Evolutionary conservation across 306 rosid species (phyloP).

Genomic region (Aeschynomene evenia): DNA sequence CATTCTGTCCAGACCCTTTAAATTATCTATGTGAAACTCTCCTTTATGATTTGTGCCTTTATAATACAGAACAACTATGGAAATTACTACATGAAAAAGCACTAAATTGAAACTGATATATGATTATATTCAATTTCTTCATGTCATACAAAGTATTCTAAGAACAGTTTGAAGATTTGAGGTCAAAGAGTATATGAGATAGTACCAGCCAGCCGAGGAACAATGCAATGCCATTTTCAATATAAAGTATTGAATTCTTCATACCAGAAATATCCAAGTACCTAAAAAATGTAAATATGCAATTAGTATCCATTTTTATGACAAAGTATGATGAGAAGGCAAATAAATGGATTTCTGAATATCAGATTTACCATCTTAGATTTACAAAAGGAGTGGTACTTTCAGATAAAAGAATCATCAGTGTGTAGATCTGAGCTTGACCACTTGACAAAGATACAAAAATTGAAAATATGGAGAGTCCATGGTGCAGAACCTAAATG

Average conservation of each 20-base stretch:
- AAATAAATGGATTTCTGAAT: conserved; percentile 1
- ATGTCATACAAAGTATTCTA: not conserved
- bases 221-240: conserved; percentile 60
- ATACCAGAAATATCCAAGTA: conserved; percentile 68
- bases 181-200: conserved; percentile 35
- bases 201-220: conserved; percentile 81
- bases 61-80: not conserved
- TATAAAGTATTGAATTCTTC: conserved; percentile 56
- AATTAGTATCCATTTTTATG: not conserved
- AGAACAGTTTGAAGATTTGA: not conserved
- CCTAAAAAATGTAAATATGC: conserved; percentile 44
- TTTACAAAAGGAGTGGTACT: conserved; percentile 75
- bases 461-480: conserved; percentile 64
- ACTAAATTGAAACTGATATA: conserved; percentile 1
- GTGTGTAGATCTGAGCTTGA: conserved; percentile 62
- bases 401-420: conserved; percentile 77
- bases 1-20: conserved; percentile 1
- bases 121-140: not conserved
- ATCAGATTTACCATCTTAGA: conserved; percentile 63
- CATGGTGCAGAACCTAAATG: conserved; percentile 72
- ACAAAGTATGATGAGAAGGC: conserved; percentile 16
- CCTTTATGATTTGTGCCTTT: too few species aligned
- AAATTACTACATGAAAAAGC: not conserved
- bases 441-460: conserved; percentile 57
- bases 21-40: too few species aligned